Conservation (phyloP, 1,284 basidiomycete genomes). For the Takashimella koratensis region DNA sequence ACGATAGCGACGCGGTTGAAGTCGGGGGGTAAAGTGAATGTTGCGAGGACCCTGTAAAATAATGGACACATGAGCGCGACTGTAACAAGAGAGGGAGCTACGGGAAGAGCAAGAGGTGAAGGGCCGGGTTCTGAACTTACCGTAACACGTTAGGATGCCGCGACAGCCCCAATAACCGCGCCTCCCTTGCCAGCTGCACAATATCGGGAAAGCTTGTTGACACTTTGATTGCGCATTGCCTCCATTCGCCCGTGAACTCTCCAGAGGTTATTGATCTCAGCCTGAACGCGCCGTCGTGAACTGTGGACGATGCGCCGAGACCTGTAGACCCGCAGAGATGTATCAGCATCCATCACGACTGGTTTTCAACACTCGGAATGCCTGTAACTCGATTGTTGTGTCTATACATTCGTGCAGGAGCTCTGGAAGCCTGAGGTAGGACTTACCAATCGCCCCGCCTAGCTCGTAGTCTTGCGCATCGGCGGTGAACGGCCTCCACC, state of each 20-base stretch:
- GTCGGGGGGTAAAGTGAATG: conserved; percentile 43
- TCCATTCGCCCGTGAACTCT: conserved; percentile 7
- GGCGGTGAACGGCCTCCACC: conserved; percentile 30
- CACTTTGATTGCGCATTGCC: conserved; percentile 40
- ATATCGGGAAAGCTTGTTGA: conserved; percentile 34
- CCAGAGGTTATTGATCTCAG: conserved; percentile 1
- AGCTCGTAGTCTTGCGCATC: conserved; percentile 36
- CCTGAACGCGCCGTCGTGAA: conserved; percentile 34
- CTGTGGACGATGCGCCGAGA: conserved; percentile 43
- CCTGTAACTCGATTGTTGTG: too few species aligned
- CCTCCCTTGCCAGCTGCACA: conserved; percentile 32
- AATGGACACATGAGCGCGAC: neutral
- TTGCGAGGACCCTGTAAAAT: conserved; percentile 30
- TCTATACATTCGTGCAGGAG: neutral
- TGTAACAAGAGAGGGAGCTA: neutral
- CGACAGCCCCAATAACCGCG: conserved; percentile 33
- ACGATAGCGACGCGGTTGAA: conserved; percentile 38
- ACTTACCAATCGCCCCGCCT: conserved; percentile 33
- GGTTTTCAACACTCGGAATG: neutral
- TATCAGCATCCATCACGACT: neutral
- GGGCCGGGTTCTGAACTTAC: conserved; percentile 12
- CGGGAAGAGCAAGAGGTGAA: neutral
- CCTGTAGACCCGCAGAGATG: conserved; percentile 19
- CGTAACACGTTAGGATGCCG: conserved; percentile 41
- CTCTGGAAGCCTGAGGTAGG: neutral